phyloP scores from a whole-genome alignment of 2,329 filamentous ascomycete species.

The Didymella keratinophila region DNA sequence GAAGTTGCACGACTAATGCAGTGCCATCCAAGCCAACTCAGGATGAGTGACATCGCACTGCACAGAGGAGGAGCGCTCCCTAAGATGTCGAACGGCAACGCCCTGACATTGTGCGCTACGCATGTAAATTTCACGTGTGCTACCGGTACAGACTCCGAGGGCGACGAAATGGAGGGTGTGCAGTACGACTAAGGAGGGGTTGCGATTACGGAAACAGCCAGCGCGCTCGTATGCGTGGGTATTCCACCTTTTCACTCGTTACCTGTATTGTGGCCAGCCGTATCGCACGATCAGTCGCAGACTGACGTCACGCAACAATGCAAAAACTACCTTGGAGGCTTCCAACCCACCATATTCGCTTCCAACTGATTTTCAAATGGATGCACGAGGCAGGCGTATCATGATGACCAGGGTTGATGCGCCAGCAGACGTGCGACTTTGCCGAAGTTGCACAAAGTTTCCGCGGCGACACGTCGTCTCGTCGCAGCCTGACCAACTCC shows the following conservation, averaged over 20 bases:
- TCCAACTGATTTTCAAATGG: not conserved
- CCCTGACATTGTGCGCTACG: constrained; percentile 5
- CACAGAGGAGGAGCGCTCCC: constrained; percentile 6
- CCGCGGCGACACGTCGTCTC: constrained; percentile 18
- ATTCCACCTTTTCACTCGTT: not conserved
- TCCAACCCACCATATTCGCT: not conserved
- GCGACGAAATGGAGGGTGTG: constrained; percentile 16
- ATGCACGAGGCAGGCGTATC: constrained; percentile 15
- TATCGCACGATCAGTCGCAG: not conserved
- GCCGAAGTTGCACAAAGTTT: constrained; percentile 16
- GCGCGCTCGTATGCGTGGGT: not conserved
- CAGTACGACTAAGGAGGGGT: constrained; percentile 4
- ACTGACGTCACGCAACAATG: not conserved
- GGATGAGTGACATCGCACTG: constrained; percentile 5
- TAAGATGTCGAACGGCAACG: constrained; percentile 9
- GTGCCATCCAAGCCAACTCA: constrained; percentile 21
- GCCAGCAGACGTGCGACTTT: constrained; percentile 1
- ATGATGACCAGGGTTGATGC: constrained; percentile 2
- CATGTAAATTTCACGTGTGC: constrained; percentile 6
- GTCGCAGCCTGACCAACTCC: not conserved
- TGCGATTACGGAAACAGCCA: not conserved
- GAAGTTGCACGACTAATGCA: constrained; percentile 25
- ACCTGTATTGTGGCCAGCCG: not conserved
- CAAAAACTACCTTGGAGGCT: not conserved
- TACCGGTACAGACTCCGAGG: not conserved